Conservation (phyloP, 305 asterid species). For the Fraxinus sp. region DNA sequence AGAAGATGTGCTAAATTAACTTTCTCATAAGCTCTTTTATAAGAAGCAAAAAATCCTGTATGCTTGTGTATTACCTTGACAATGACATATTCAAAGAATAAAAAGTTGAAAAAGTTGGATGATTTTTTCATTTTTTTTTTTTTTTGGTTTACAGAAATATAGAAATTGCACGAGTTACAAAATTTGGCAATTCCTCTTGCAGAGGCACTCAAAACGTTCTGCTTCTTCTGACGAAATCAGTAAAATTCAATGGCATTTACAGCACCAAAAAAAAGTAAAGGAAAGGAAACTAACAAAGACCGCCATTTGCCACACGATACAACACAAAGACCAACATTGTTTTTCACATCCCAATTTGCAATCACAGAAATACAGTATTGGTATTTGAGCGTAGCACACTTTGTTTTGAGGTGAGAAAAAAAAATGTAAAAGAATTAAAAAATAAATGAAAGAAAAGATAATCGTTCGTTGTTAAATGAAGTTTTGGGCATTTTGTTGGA, state of each 20-base stretch:
- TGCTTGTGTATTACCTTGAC: neutral
- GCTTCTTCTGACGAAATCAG: neutral
- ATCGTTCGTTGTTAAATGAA: neutral
- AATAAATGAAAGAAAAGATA: conserved; percentile 7
- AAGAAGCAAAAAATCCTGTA: neutral
- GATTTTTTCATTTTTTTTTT: no score
- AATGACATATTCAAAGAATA: neutral
- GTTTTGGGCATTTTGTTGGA: neutral
- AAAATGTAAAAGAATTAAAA: conserved; percentile 31
- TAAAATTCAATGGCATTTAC: neutral
- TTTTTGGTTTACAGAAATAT: neutral
- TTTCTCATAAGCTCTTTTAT: no score
- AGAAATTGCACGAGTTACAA: neutral
- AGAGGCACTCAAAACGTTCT: neutral
- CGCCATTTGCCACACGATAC: neutral
- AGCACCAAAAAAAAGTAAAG: neutral
- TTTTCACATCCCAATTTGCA: conserved; percentile 10
- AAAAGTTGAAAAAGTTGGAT: neutral
- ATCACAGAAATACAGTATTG: conserved; percentile 10
- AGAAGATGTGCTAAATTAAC: neutral
- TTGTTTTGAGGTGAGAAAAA: conserved; percentile 13
- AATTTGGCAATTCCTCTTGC: neutral
- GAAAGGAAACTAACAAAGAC: neutral
- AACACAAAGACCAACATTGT: neutral
- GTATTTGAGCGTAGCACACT: conserved; percentile 20